These are phyloP conservation scores for Beta corolliflora DNA, from an alignment of 179 eudicot species.

Conservation along the genomic window DNA sequence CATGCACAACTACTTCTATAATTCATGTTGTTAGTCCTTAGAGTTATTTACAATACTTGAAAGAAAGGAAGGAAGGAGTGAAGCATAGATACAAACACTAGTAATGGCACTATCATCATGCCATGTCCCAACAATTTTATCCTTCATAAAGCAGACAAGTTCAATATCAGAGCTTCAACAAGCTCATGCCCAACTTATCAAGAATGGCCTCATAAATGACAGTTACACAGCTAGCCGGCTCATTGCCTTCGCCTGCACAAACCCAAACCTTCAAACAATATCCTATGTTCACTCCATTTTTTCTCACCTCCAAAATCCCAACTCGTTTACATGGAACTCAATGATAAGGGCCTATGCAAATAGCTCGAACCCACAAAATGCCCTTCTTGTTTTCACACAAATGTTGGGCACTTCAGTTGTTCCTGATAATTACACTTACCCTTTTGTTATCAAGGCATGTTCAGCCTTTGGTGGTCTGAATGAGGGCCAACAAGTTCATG, in stretches of 20 bases:
- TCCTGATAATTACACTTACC: constrained; percentile 45
- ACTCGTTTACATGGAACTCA: constrained; percentile 43
- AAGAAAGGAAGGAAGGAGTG: too few species aligned
- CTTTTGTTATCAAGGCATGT: constrained; percentile 45
- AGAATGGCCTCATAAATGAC: constrained; percentile 41
- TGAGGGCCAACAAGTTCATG: constrained; percentile 46
- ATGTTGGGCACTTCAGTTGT: constrained; percentile 21
- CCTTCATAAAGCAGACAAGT: constrained; percentile 33
- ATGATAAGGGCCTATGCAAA: constrained; percentile 47
- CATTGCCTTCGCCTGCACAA: constrained; percentile 29
- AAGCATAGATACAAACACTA: not conserved
- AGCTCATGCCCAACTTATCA: constrained; percentile 48
- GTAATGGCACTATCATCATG: not conserved
- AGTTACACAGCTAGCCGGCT: constrained; percentile 36
- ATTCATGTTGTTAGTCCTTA: too few species aligned
- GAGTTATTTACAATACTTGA: too few species aligned
- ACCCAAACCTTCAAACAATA: constrained; percentile 20
- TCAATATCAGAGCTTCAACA: constrained; percentile 39
- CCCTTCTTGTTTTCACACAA: constrained; percentile 27
- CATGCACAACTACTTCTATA: too few species aligned
- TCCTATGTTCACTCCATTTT: constrained; percentile 41
- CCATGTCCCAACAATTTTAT: constrained; percentile 27
- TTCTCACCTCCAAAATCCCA: constrained; percentile 28
- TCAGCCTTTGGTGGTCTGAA: constrained; percentile 17
- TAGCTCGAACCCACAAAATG: constrained; percentile 32